Evolutionary conservation across 78 protist genomes (phyloP).

Genomic region (Capsaspora owczarzaki): DNA sequence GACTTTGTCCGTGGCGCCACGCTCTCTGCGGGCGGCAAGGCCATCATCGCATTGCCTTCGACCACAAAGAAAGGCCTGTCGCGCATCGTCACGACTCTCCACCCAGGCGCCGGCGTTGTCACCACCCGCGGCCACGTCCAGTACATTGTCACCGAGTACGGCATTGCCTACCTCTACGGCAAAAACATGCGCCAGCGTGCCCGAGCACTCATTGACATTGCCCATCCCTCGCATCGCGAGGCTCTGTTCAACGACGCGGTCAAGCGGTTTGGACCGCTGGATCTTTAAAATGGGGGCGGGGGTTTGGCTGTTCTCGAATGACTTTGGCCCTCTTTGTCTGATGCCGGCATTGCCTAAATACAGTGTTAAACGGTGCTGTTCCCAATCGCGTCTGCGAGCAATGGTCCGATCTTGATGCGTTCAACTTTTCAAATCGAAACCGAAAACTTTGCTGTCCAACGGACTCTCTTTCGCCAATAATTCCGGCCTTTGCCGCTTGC

Average conservation of each 20-base stretch:
- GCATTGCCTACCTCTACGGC: slow-evolving; percentile 29
- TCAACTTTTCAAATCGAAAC: no score
- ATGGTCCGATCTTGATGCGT: no score
- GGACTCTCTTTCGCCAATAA: no score
- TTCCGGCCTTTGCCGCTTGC: no score
- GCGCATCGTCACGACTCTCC: slow-evolving; percentile 7
- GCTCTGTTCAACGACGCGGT: neutral
- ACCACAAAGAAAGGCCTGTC: neutral
- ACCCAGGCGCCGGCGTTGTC: slow-evolving; percentile 14
- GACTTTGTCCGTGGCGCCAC: slow-evolving; percentile 43
- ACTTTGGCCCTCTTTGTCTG: no score
- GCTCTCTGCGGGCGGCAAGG: slow-evolving; percentile 22
- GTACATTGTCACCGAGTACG: slow-evolving; percentile 43
- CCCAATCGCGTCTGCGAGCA: no score
- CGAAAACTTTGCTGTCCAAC: no score
- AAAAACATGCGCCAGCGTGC: slow-evolving; percentile 14
- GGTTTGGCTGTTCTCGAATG: no score
- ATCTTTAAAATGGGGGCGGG: no score
- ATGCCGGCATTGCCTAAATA: no score
- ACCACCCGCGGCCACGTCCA: slow-evolving; percentile 23
- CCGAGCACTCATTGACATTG: slow-evolving; percentile 3
- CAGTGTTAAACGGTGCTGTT: no score
- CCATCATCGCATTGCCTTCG: slow-evolving; percentile 49
- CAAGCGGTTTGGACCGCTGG: neutral
- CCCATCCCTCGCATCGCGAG: neutral